Base-by-base conservation (phyloP, 208 protist species). In the Angomonas ambiguus region DNA sequence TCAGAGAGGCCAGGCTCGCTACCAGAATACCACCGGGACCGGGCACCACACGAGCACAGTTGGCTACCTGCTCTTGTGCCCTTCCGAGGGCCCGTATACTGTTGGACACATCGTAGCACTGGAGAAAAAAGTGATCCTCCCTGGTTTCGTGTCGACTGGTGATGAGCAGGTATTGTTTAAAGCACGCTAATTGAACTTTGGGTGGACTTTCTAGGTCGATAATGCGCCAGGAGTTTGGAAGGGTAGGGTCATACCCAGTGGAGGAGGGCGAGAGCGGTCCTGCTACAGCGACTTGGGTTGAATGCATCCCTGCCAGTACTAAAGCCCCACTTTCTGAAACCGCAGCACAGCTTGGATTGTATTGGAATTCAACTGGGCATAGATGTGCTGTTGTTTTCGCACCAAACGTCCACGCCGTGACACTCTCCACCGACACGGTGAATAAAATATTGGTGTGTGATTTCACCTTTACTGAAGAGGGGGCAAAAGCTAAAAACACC, bases 21-120 rank as follows among this genome's bases (percentile, higher is more conserved):
- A 98, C 77, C 51, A 97, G 85, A 30, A 97, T 65, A 3, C 79
- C 83, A 42, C 53, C 76, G 62, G 81, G 90, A 62, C 97, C 96
- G 3, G 71, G 65, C 0, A 98, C 56, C 11, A 99, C 77, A 34
- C 85, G 72, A 13, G 78, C 74, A 28, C 93, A 79, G 53, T 89
- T 82, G 35, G 64, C 62, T 57, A 92, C 91, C 45, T 25, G 63
- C 63, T 87, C 79, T 65, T 89, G 83, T 41, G 69, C 75, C 16
- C 80, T 79, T 25, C 68, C 83, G 58, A 95, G 93, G 8, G 90
- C 96, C 38, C 95, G 85, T 56, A 97, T 86, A 28, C 87, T 87
- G 78, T 98, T 97, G 22, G 74, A 57, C 3, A 95, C 30, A 68
- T 98, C 95, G 72, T 97, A 98, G 49, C 92, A 74, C 45, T 87